Conservation (phyloP, 1,139 yeast genomes). For the Debaryomyces sp. region DNA sequence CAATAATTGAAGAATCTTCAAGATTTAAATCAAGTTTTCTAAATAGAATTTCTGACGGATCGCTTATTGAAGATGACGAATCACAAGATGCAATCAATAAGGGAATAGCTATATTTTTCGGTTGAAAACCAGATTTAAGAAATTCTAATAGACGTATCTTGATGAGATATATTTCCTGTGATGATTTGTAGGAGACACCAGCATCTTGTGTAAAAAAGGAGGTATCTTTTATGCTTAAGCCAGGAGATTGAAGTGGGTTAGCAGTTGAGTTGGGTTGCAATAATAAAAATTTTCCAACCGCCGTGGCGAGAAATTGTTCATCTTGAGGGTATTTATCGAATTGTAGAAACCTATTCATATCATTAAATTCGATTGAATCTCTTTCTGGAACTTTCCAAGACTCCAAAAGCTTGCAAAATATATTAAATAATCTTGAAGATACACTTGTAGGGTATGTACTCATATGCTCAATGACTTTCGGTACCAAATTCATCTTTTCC, state of each 20-base stretch:
- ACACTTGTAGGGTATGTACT: slow-evolving; percentile 37
- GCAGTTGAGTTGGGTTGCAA: slow-evolving; percentile 45
- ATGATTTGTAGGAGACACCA: slow-evolving; percentile 56
- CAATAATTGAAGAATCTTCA: slow-evolving; percentile 50
- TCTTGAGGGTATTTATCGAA: slow-evolving; percentile 35
- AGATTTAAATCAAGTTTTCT: slow-evolving; percentile 54
- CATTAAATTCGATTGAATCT: slow-evolving; percentile 46
- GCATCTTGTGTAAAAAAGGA: slow-evolving; percentile 68
- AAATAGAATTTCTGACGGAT: slow-evolving; percentile 52
- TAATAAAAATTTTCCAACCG: slow-evolving; percentile 59
- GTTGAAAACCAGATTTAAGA: slow-evolving; percentile 41
- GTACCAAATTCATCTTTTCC: slow-evolving; percentile 45
- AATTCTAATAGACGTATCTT: slow-evolving; percentile 44
- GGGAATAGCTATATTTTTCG: slow-evolving; percentile 39
- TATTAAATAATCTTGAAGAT: slow-evolving; percentile 62
- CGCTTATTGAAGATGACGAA: slow-evolving; percentile 53
- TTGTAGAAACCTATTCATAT: slow-evolving; percentile 29
- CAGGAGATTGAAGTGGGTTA: slow-evolving; percentile 52
- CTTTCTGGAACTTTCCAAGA: slow-evolving; percentile 54
- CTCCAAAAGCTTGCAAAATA: slow-evolving; percentile 57
- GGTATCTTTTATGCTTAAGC: slow-evolving; percentile 58
- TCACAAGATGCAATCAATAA: slow-evolving; percentile 70
- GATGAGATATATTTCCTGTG: slow-evolving; percentile 47
- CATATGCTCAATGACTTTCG: slow-evolving; percentile 51
- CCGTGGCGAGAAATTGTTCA: slow-evolving; percentile 44